These are phyloP conservation scores for Cryptococcus sp. DNA, from an alignment of 1,284 basidiomycete genomes.

Conservation along the genomic window DNA sequence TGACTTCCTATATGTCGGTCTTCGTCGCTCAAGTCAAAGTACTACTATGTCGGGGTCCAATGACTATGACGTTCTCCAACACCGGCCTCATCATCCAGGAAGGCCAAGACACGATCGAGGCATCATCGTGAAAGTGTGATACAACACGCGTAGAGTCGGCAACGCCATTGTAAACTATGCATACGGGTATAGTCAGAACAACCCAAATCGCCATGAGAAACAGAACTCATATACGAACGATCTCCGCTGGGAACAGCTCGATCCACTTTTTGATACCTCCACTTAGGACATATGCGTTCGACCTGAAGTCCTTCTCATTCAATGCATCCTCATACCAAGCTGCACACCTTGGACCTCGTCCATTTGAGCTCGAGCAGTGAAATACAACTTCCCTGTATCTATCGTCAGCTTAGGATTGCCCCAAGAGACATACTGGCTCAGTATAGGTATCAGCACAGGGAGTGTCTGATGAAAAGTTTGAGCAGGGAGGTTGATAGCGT, in stretches of 20 bases:
- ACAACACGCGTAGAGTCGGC: too few relatives aligned
- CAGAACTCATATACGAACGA: background rate
- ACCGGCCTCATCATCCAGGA: too few relatives aligned
- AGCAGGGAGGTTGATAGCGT: slow-evolving; percentile 36
- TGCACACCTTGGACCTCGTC: slow-evolving; percentile 37
- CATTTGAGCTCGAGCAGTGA: slow-evolving; percentile 37
- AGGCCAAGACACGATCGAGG: too few relatives aligned
- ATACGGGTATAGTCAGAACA: too few relatives aligned
- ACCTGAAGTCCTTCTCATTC: slow-evolving; percentile 12
- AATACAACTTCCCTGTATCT: slow-evolving; percentile 27
- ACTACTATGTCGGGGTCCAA: too few relatives aligned
- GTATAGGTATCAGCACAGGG: slow-evolving; percentile 11
- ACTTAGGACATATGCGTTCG: slow-evolving; percentile 22
- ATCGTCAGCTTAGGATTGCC: background rate
- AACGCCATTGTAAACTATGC: too few relatives aligned
- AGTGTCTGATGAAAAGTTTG: slow-evolving; percentile 34
- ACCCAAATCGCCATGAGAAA: too few relatives aligned
- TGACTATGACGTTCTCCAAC: too few relatives aligned
- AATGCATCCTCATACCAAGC: slow-evolving; percentile 40
- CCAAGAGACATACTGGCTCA: slow-evolving; percentile 13
- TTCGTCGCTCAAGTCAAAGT: too few relatives aligned
- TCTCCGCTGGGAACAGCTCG: slow-evolving; percentile 6
- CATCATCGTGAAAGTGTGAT: too few relatives aligned
- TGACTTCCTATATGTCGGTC: too few relatives aligned
- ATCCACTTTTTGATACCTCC: slow-evolving; percentile 39